Evolutionary conservation across 768 basidiomycete species (phyloP).

Genomic region (Amanita rubescens): DNA sequence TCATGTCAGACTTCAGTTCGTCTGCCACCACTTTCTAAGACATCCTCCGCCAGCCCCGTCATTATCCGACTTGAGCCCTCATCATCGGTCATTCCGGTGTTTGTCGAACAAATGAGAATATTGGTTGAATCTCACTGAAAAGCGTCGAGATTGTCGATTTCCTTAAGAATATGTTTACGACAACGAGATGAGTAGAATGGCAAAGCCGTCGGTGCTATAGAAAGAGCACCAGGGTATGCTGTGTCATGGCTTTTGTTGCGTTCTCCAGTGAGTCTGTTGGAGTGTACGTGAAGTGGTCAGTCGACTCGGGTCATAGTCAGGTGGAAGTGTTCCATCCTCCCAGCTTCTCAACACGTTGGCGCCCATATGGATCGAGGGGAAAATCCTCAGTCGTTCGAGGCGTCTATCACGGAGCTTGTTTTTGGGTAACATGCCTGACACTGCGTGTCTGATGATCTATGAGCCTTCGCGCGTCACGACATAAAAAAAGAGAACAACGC

Average conservation of each 20-base stretch:
- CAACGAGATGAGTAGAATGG: too few relatives aligned
- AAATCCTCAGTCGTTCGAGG: conserved; percentile 83
- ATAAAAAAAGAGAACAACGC: neutral
- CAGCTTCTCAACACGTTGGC: conserved; percentile 76
- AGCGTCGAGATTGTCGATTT: too few relatives aligned
- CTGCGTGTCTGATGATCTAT: conserved; percentile 92
- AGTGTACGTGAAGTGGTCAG: conserved; percentile 33
- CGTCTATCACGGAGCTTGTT: conserved; percentile 90
- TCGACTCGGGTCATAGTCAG: conserved; percentile 35
- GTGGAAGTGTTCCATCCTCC: conserved; percentile 70
- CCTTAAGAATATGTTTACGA: too few relatives aligned
- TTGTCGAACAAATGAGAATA: too few relatives aligned
- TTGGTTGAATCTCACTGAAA: too few relatives aligned
- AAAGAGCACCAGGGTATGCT: too few relatives aligned
- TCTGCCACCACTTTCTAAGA: too few relatives aligned
- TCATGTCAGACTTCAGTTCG: too few relatives aligned
- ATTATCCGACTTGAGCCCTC: too few relatives aligned
- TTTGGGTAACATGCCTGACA: conserved; percentile 98
- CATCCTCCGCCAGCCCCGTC: too few relatives aligned
- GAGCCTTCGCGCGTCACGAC: neutral
- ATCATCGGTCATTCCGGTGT: too few relatives aligned
- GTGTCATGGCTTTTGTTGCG: neutral
- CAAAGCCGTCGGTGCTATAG: too few relatives aligned
- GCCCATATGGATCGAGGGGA: conserved; percentile 69
- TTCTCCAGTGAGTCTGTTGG: conserved; percentile 16